Evolutionary conservation across 2,329 filamentous ascomycete genomes (phyloP).

Genomic region (Fusarium falciforme): DNA sequence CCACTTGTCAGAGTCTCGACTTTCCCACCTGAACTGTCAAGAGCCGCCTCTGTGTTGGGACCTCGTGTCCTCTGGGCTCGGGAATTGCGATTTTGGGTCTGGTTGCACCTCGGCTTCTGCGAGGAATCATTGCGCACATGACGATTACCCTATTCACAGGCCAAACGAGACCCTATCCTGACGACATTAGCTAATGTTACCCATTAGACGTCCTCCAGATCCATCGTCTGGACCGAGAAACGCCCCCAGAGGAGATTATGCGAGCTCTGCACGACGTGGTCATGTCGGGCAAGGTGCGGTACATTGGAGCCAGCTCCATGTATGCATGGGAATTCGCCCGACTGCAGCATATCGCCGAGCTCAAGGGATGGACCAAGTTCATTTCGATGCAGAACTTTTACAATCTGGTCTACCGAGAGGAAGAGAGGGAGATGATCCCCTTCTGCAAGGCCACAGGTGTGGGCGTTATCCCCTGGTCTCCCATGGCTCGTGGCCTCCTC

Average conservation of each 20-base stretch:
- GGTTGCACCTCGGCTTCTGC: conserved; percentile 7
- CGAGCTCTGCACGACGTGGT: conserved; percentile 68
- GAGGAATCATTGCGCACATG: conserved; percentile 10
- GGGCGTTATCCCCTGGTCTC: conserved; percentile 52
- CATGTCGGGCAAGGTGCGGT: conserved; percentile 64
- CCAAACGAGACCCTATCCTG: conserved; percentile 51
- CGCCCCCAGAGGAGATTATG: conserved; percentile 63
- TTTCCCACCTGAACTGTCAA: neutral
- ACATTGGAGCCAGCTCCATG: conserved; percentile 64
- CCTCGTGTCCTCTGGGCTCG: conserved; percentile 19
- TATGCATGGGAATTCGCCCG: conserved; percentile 59
- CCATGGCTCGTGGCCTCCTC: conserved; percentile 45
- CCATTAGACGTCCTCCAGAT: conserved; percentile 67
- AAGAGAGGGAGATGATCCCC: conserved; percentile 59
- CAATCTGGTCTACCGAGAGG: conserved; percentile 67
- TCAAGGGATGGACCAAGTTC: conserved; percentile 67
- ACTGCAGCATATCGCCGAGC: conserved; percentile 63
- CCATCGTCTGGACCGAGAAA: conserved; percentile 67
- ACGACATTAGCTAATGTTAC: conserved; percentile 16
- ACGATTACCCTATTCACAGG: neutral
- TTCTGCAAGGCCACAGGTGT: conserved; percentile 58
- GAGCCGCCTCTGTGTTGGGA: conserved; percentile 9
- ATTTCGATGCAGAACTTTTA: conserved; percentile 69
- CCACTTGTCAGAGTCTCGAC: conserved; percentile 18
- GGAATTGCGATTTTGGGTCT: conserved; percentile 33